Base-by-base conservation (phyloP, 164 flowering plant genomes). In the Dillenia turbinata region DNA sequence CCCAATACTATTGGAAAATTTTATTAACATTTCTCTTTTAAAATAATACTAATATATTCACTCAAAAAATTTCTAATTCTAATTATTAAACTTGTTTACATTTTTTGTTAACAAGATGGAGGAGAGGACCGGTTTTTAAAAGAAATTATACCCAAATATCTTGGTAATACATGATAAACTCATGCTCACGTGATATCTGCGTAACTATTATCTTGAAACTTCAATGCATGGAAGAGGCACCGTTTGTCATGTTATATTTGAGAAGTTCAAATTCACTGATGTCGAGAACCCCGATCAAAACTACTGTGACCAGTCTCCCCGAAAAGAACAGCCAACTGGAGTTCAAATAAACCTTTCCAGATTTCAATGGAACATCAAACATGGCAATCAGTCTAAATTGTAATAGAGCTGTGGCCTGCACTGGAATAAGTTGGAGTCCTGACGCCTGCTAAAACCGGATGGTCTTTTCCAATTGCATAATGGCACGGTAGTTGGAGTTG, bases 211-310 rank as follows among this genome's bases (percentile, higher is more conserved):
- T n/a, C n/a, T n/a, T n/a, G n/a, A n/a, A n/a, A n/a, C n/a, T n/a
- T n/a, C n/a, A n/a, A n/a, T n/a, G n/a, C n/a, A n/a, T n/a, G n/a
- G n/a, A n/a, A n/a, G n/a, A n/a, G n/a, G n/a, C 8, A 69, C 67
- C 40, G 84, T 75, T 24, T 71, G 74, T 22, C 47, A 62, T 0
- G 71, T 86, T 60, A 44, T 50, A 17, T 86, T 73, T 52, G 68
- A 77, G 57, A 49, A 79, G 40, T 33, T 82, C 5, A 33, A 49
- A 44, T 73, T 86, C 63, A 44, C 57, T 5, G 12, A 50, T 1
- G 87, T 75, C 12, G 9, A 66, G 43, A 76, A 79, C 59, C 89
- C 89, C 49, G 92, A 86, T 47, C 92, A 86, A 62, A 70, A 81
- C 52, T 86, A 86, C 60, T 78, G 83, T 56, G 49, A 66, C n/a